Conservation (phyloP, 352 stramenopile genomes). For the Thraustochytrium sp. region DNA sequence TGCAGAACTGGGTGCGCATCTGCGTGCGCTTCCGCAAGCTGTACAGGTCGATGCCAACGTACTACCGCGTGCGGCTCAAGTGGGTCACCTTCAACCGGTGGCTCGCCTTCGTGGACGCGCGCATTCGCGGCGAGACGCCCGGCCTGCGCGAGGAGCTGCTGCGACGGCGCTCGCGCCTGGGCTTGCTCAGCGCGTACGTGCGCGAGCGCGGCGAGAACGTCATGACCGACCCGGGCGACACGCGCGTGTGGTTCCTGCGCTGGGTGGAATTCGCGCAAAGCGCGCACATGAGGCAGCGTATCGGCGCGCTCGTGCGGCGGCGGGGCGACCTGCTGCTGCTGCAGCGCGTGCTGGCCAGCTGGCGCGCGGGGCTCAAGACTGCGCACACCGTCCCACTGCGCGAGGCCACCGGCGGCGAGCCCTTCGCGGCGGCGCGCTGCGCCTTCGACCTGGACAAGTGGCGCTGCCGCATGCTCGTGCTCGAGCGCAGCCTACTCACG, state of each 20-base stretch:
- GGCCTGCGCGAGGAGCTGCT: slow-evolving; percentile 42
- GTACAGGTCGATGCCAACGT: slow-evolving; percentile 37
- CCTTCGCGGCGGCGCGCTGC: not conserved
- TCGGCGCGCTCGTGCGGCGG: not conserved
- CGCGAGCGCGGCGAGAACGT: not conserved
- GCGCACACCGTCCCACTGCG: not conserved
- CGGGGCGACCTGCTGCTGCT: not conserved
- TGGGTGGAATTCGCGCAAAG: slow-evolving; percentile 22
- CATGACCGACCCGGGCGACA: not conserved
- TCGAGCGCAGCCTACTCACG: not conserved
- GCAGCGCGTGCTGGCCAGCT: not conserved
- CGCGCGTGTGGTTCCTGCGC: not conserved
- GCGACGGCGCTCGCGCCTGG: not conserved
- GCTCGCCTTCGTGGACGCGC: slow-evolving; percentile 44
- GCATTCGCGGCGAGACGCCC: slow-evolving; percentile 1
- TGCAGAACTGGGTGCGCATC: slow-evolving; percentile 42
- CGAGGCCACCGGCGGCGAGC: not conserved
- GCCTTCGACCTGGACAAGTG: not conserved
- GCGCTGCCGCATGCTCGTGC: not conserved
- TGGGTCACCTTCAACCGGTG: slow-evolving; percentile 45
- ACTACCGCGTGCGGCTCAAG: slow-evolving; percentile 44
- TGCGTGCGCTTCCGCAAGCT: slow-evolving; percentile 44
- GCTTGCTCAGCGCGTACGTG: not conserved
- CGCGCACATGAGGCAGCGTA: not conserved
- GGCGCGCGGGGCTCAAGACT: not conserved